Evolutionary conservation across 129 eudicot genomes (phyloP).

Genomic region (Flaveria linearis): DNA sequence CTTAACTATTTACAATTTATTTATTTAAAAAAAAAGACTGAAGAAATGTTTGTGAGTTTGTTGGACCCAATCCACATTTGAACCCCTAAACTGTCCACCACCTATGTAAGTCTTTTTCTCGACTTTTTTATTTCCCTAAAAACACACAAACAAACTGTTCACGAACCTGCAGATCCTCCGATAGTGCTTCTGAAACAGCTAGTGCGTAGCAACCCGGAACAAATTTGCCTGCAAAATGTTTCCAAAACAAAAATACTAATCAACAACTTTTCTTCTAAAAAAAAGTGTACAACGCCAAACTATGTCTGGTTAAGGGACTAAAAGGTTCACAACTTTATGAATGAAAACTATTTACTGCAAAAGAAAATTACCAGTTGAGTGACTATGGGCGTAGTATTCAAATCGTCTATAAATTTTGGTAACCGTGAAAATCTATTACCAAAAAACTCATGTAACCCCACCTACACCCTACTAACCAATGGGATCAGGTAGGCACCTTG

Average conservation of each 20-base stretch:
- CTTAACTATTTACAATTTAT: neutral
- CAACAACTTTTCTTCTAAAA: neutral
- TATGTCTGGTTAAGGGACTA: slow-evolving; percentile 3
- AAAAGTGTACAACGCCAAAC: neutral
- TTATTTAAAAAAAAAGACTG: neutral
- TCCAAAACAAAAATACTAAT: neutral
- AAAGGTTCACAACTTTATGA: neutral
- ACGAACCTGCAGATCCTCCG: slow-evolving; percentile 76
- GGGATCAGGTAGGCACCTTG: too few species aligned
- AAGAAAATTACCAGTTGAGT: neutral
- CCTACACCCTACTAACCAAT: too few species aligned
- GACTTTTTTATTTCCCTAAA: neutral
- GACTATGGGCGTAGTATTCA: neutral
- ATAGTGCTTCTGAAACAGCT: slow-evolving; percentile 87
- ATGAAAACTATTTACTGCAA: neutral
- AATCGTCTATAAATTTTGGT: too few species aligned
- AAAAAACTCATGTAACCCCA: too few species aligned
- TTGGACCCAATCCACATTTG: neutral
- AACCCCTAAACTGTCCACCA: neutral
- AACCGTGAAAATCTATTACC: too few species aligned
- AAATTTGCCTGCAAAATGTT: slow-evolving; percentile 56
- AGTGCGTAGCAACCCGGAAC: slow-evolving; percentile 95
- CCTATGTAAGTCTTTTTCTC: neutral
- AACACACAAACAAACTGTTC: neutral
- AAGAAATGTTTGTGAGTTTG: neutral